These are phyloP conservation scores for Kodamaea restingae DNA, from an alignment of 805 yeast genomes.

Conservation along the genomic window DNA sequence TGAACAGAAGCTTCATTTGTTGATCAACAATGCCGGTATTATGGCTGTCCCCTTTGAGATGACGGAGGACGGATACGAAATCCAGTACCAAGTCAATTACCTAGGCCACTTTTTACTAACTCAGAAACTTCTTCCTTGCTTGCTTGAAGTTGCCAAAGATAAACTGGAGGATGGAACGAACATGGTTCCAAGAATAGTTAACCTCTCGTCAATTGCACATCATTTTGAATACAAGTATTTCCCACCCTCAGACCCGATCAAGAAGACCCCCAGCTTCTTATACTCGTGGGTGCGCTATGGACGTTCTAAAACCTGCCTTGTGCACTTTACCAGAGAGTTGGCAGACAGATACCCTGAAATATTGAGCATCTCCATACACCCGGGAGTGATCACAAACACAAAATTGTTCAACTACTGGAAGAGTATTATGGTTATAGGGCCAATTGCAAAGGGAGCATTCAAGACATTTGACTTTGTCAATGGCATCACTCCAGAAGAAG, in stretches of 20 bases:
- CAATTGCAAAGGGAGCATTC: slow-evolving; percentile 15
- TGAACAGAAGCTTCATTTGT: slow-evolving; percentile 29
- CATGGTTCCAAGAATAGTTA: slow-evolving; percentile 27
- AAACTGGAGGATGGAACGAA: slow-evolving; percentile 9
- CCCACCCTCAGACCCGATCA: slow-evolving; percentile 21
- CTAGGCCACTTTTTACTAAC: slow-evolving; percentile 35
- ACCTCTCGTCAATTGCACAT: slow-evolving; percentile 34
- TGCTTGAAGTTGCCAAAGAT: slow-evolving; percentile 17
- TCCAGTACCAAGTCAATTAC: slow-evolving; percentile 40
- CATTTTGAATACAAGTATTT: slow-evolving; percentile 19
- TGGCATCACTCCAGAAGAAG: slow-evolving; percentile 33
- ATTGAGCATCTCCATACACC: slow-evolving; percentile 33
- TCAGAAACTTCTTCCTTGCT: slow-evolving; percentile 23
- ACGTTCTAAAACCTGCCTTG: slow-evolving; percentile 29
- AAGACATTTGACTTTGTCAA: slow-evolving; percentile 14
- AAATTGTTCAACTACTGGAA: slow-evolving; percentile 30
- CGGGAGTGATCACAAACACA: slow-evolving; percentile 35
- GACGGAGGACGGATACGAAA: slow-evolving; percentile 36
- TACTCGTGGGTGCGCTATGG: slow-evolving; percentile 35
- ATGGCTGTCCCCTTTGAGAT: slow-evolving; percentile 36
- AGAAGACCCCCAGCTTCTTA: slow-evolving; percentile 21
- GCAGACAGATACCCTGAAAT: slow-evolving; percentile 28
- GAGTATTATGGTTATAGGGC: slow-evolving; percentile 21
- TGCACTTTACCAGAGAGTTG: slow-evolving; percentile 28
- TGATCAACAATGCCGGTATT: slow-evolving; percentile 40